phyloP scores from a whole-genome alignment of 2,329 filamentous ascomycete genomes.

The Trichoderma afroharzianum region DNA sequence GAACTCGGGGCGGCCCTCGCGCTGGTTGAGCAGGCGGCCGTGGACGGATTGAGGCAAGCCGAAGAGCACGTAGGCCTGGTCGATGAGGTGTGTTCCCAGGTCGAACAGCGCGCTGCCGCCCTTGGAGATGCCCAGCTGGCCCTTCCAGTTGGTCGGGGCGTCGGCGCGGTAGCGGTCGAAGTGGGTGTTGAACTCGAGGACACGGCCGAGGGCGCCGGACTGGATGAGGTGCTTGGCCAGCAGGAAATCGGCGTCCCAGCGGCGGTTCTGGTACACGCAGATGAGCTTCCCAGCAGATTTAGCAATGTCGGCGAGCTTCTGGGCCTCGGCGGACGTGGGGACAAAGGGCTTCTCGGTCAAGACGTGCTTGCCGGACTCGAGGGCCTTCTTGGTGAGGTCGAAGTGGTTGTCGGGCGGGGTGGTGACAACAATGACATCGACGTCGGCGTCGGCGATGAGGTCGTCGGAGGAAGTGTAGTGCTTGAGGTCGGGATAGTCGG shows the following conservation, averaged over 20 bases:
- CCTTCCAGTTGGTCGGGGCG: slow-evolving; percentile 64
- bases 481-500: slow-evolving; percentile 62
- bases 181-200: slow-evolving; percentile 75
- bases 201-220: slow-evolving; percentile 60
- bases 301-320: slow-evolving; percentile 56
- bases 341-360: slow-evolving; percentile 83
- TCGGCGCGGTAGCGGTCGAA: slow-evolving; percentile 70
- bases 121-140: slow-evolving; percentile 51
- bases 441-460: slow-evolving; percentile 60
- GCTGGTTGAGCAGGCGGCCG: slow-evolving; percentile 64
- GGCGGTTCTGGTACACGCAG: slow-evolving; percentile 72
- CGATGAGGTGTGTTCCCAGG: slow-evolving; percentile 71
- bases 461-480: slow-evolving; percentile 61
- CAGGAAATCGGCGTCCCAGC: slow-evolving; percentile 75
- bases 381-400: slow-evolving; percentile 57
- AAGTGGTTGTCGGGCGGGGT: slow-evolving; percentile 72
- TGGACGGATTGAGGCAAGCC: slow-evolving; percentile 65
- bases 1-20: slow-evolving; percentile 44
- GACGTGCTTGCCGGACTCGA: slow-evolving; percentile 72
- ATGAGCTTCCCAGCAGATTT: slow-evolving; percentile 49
- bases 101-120: slow-evolving; percentile 70
- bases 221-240: slow-evolving; percentile 62
- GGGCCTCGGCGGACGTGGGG: slow-evolving; percentile 64
- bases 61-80: slow-evolving; percentile 69
- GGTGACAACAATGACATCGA: slow-evolving; percentile 68